Base-by-base conservation (phyloP, 2,329 filamentous ascomycete species). In the Diaporthe sp. region DNA sequence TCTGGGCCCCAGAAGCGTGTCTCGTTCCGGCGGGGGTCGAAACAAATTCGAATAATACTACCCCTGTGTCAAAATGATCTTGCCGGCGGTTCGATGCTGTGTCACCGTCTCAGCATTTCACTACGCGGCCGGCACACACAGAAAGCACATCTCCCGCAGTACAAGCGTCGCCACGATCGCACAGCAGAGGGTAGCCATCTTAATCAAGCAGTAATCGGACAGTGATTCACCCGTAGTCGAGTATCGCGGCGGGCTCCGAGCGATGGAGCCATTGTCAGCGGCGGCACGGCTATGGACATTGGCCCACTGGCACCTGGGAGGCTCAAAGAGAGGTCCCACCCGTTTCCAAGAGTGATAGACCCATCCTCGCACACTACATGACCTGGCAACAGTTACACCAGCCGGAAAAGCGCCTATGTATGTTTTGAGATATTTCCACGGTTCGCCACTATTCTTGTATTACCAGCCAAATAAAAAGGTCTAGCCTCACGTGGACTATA, bases 371-470 rank as follows among this genome's bases (percentile, higher is more conserved):
- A 22, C 3, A n/a, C 39, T 32, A 10, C 37, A 27, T 27, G 51
- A 59, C 39, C 39, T 32, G 27, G 19, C 44, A 35, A 44, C 22
- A 25, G 66, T 65, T n/a, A 37, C 27, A 71, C 72, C 44, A 39
- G 27, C 13, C 50, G 55, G 32, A 58, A 35, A 27, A 27, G 47
- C 42, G 39, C 13, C 65, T 25, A 37, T 44, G 47, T 47, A 22
- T 70, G 65, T 71, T 71, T 69, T 53, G 66, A 58, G 65, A 73
- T 37, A 44, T 61, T 50, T 32, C 7, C 37, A 37, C 56, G 25
- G 44, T 42, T 42, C 27, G 32, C 65, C 42, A 55, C 47, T 32
- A 22, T 4, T 37, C 19, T 50, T 53, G n/a, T 22, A 39, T 51
- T 7, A 50, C 35, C 42, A 42, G n/a, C 50, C 42, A 19, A 27